Evolutionary conservation across 2,329 filamentous ascomycete species (phyloP).

Genomic region (Trichothecium sympodiale): DNA sequence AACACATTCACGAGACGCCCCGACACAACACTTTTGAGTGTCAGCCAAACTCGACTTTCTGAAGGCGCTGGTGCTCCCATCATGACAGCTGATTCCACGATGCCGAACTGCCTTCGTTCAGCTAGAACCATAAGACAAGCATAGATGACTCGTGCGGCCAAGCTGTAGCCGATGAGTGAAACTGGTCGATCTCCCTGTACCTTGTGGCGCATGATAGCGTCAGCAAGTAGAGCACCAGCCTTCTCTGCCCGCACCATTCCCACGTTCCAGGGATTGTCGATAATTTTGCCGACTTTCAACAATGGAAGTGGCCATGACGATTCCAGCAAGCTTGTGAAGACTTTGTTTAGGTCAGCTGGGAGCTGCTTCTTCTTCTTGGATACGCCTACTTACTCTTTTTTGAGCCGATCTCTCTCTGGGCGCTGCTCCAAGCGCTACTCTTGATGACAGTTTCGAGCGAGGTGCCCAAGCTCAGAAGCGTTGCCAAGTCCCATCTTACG

Average conservation of each 20-base stretch:
- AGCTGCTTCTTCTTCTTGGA: neutral
- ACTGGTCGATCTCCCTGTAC: slow-evolving; percentile 75
- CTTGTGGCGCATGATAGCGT: slow-evolving; percentile 64
- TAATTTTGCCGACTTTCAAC: slow-evolving; percentile 58
- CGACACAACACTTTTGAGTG: slow-evolving; percentile 65
- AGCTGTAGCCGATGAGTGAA: slow-evolving; percentile 70
- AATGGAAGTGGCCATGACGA: slow-evolving; percentile 52
- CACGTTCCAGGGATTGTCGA: slow-evolving; percentile 74
- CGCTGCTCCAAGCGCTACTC: slow-evolving; percentile 68
- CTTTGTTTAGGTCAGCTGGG: slow-evolving; percentile 16
- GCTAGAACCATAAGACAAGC: slow-evolving; percentile 71
- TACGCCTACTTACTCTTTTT: slow-evolving; percentile 30
- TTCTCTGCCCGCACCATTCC: slow-evolving; percentile 70
- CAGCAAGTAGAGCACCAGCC: slow-evolving; percentile 59
- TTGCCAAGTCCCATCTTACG: slow-evolving; percentile 71
- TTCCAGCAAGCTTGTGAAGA: slow-evolving; percentile 45
- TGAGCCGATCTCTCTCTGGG: slow-evolving; percentile 38
- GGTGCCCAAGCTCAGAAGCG: slow-evolving; percentile 65
- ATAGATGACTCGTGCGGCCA: slow-evolving; percentile 76
- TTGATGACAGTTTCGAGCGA: slow-evolving; percentile 68
- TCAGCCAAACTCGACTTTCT: slow-evolving; percentile 61
- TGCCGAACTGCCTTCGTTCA: slow-evolving; percentile 70
- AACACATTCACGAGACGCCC: slow-evolving; percentile 87
- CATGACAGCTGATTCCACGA: slow-evolving; percentile 76
- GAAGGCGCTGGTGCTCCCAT: slow-evolving; percentile 75